Base-by-base conservation (phyloP, 306 rosid species). In the Carpinus fangiana region DNA sequence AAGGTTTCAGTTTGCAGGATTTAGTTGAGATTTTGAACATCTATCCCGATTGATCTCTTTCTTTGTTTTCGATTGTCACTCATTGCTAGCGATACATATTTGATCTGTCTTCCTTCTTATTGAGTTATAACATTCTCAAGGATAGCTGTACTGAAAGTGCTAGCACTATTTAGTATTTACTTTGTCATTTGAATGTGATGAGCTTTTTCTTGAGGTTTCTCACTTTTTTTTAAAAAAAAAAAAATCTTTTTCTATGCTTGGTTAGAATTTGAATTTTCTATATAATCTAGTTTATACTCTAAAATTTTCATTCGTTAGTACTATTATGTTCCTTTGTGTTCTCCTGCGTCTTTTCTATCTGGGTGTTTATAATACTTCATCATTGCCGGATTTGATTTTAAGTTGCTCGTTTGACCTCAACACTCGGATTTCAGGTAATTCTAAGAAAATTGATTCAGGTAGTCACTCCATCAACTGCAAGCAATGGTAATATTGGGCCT, bases 381-480 rank as follows among this genome's bases (percentile, higher is more conserved):
- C 36, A 16, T 16, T 64, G 38, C 12, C 64, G 38, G 56, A 69
- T 62, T 48, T 59, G 45, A 31, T 75, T 72, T 73, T 72, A 9
- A 28, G 16, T 67, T 75, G 72, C 82, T 67, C 18, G 68, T 70
- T 73, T 85, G 77, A 80, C 57, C 65, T 68, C 73, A 66, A 69
- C 76, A 48, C 8, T 43, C 70, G 65, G 53, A 8, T 81, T 41
- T 76, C 89, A 95, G 97, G 91, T 92, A 77, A 82, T 95, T 75
- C 77, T 52, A 48, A 88, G 97, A 83, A 91, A 91, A 80, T 73
- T 95, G 80, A 86, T 90, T 82, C 96, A 95, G 82, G 96, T 95
- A 14, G 87, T 89, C 83, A 90, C 99, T 66, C 98, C 97, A 65
- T 90, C 98, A 82, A 95, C 99, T 20, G 64, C 81, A 70, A 90